phyloP scores from a whole-genome alignment of 2,329 filamentous ascomycete species.

The Fonsecaea pugnacius region DNA sequence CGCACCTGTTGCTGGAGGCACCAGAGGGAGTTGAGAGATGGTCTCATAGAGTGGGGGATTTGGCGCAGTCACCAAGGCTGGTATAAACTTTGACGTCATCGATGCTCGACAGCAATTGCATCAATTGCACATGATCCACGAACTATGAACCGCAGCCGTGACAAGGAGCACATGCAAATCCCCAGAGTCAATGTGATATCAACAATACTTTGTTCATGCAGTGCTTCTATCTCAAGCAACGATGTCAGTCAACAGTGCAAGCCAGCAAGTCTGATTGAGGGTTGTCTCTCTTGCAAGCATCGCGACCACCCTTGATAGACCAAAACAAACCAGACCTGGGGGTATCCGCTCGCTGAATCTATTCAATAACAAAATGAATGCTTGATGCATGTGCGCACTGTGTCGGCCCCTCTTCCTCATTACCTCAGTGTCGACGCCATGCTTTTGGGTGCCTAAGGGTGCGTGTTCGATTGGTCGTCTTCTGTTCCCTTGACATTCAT shows the following conservation, averaged over 20 bases:
- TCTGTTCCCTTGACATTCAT: background rate
- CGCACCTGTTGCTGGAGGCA: conserved; percentile 7
- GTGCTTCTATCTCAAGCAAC: background rate
- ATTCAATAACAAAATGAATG: conserved; percentile 7
- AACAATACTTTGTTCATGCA: conserved; percentile 1
- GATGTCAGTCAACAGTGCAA: background rate
- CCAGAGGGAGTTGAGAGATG: background rate
- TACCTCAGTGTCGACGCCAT: conserved; percentile 10
- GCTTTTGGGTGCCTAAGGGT: background rate
- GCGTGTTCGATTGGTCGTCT: background rate
- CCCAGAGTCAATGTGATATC: background rate
- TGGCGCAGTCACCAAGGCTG: background rate
- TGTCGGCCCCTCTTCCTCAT: conserved; percentile 20
- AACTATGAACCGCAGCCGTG: background rate
- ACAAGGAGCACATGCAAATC: background rate
- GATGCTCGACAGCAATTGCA: background rate
- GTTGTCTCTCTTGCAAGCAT: background rate
- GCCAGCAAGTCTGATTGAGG: background rate
- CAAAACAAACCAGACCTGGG: conserved; percentile 10
- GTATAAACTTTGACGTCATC: conserved; percentile 1
- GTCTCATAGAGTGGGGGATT: background rate
- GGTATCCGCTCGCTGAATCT: conserved; percentile 20
- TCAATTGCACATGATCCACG: background rate
- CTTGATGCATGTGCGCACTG: conserved; percentile 4
- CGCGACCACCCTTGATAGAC: background rate